Base-by-base conservation (phyloP, 2,329 filamentous ascomycete species). In the Metarhizium sp. region DNA sequence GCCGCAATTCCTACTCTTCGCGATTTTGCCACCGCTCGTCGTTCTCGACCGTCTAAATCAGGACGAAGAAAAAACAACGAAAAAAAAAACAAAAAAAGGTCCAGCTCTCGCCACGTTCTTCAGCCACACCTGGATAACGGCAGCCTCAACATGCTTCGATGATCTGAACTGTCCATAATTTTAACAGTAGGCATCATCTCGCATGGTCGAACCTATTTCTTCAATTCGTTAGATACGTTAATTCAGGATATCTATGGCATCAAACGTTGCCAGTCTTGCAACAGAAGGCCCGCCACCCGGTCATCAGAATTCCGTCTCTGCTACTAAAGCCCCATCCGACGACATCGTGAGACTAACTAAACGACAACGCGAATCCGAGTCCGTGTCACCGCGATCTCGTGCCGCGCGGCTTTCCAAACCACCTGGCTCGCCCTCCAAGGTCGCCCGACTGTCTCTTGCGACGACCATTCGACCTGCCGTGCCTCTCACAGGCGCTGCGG, bases 401-500 rank as follows among this genome's bases (percentile, higher is more conserved):
- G 56, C 61, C 14, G 55, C 63, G 51, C 60, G 64, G 30, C 65
- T 67, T 36, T 64, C 69, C 54, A 62, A 69, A 60, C 64, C 69
- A 53, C 71, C 77, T 52, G 68, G 73, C 18, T 81, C 79, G 30
- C 79, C 80, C 5, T 72, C 76, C 52, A 82, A 83, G 65, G 71
- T 78, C 51, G 78, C 78, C 54, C 77, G 79, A 32, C 69, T 81
- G 25, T 75, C 73, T 50, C 61, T 76, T 61, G 62, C 71, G 53
- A 69, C 71, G 40, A 69, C 72, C 43, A 68, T 71, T 57, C 72
- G 71, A 56, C 74, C 77, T 14, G 73, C 77, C 47, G 67, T 73
- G 56, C 72, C 76, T 50, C 67, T 82, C 59, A 80, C 80, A 20
- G 79, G 75, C 59, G 78, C 78, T 40, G 78, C 76, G 55, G 79